These are phyloP conservation scores for Alternaria tenuissima DNA, from an alignment of 2,329 filamentous ascomycete genomes.

Conservation along the genomic window DNA sequence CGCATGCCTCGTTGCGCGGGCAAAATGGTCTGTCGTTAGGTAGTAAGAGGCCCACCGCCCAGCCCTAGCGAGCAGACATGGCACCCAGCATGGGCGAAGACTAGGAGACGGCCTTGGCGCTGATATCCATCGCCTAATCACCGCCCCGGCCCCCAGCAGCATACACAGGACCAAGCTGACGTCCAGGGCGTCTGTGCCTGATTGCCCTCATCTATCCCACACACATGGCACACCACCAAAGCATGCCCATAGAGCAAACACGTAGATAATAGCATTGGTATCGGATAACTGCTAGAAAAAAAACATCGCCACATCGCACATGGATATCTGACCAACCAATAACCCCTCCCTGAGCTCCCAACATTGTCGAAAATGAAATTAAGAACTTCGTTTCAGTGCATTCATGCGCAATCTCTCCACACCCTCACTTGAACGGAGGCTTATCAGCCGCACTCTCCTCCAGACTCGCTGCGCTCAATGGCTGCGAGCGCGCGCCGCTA, in stretches of 20 bases:
- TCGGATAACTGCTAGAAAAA: conserved; percentile 8
- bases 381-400: conserved; percentile 5
- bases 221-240: not conserved
- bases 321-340: conserved; percentile 39
- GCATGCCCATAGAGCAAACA: not conserved
- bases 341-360: conserved; percentile 8
- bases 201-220: conserved; percentile 17
- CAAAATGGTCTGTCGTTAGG: conserved; percentile 16
- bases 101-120: conserved; percentile 8
- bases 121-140: conserved; percentile 2
- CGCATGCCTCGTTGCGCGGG: conserved; percentile 24
- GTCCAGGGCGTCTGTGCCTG: not conserved
- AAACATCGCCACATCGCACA: conserved; percentile 19
- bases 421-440: conserved; percentile 39
- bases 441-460: conserved; percentile 48
- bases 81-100: not conserved
- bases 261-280: not conserved
- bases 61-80: conserved; percentile 14
- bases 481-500: conserved; percentile 52
- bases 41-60: conserved; percentile 14
- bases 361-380: conserved; percentile 10
- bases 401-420: not conserved
- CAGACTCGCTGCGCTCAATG: conserved; percentile 50
- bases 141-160: conserved; percentile 2
- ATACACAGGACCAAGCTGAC: not conserved